phyloP scores from a whole-genome alignment of 192 early-diverging fungal species.

The Coemansia sp. region DNA sequence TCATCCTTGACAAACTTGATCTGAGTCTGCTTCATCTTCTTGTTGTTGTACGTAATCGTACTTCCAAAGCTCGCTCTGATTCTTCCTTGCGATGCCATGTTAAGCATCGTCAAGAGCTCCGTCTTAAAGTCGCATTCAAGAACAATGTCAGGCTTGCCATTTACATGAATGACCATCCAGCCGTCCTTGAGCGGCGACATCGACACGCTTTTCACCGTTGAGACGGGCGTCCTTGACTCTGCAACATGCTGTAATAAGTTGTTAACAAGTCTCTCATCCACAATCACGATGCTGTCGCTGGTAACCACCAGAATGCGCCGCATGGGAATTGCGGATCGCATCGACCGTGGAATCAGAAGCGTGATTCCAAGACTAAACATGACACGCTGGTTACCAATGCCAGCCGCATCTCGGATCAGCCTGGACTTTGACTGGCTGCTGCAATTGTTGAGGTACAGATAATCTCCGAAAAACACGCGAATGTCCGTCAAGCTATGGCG shows the following conservation, averaged over 20 bases:
- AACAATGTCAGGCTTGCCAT: slow-evolving; percentile 62
- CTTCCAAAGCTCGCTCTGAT: slow-evolving; percentile 62
- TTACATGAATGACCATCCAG: slow-evolving; percentile 67
- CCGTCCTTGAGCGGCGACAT: slow-evolving; percentile 73
- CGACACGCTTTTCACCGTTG: slow-evolving; percentile 60
- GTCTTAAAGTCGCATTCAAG: slow-evolving; percentile 72
- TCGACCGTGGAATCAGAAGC: slow-evolving; percentile 65
- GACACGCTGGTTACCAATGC: slow-evolving; percentile 52
- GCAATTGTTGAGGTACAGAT: slow-evolving; percentile 65
- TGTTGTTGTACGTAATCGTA: slow-evolving; percentile 69
- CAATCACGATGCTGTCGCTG: slow-evolving; percentile 58
- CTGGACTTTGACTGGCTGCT: slow-evolving; percentile 22
- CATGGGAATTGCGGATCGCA: slow-evolving; percentile 74
- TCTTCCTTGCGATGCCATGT: slow-evolving; percentile 58
- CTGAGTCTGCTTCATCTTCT: slow-evolving; percentile 67
- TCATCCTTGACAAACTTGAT: slow-evolving; percentile 81
- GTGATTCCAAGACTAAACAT: slow-evolving; percentile 66
- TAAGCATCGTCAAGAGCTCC: slow-evolving; percentile 66
- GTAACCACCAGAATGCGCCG: slow-evolving; percentile 74
- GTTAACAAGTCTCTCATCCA: slow-evolving; percentile 58
- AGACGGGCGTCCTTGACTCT: slow-evolving; percentile 60
- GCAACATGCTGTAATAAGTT: slow-evolving; percentile 56
- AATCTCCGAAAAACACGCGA: slow-evolving; percentile 90
- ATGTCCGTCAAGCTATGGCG: slow-evolving; percentile 80
- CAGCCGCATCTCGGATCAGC: slow-evolving; percentile 42